Base-by-base conservation (phyloP, 257 asterid species). In the Asclepias syriaca region DNA sequence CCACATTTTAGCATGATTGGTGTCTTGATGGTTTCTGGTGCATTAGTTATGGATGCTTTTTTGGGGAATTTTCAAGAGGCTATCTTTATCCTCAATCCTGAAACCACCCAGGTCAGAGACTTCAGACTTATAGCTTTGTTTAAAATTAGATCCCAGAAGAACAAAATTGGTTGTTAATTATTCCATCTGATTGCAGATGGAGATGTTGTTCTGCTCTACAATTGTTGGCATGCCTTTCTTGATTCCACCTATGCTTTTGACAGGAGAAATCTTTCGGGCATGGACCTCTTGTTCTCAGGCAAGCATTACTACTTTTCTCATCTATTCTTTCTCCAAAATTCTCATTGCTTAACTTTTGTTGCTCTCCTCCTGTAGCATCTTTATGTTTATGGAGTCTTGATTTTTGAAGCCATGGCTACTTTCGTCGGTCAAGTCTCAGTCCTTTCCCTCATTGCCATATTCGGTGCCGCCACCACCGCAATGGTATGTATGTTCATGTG, bases 381-480 rank as follows among this genome's bases (percentile, higher is more conserved):
- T 43, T 94, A 91, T 68, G 98, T 94, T 39, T 94, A 94, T 48
- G 98, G 97, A 14, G 98, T 94, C 65, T 75, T 94, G 46, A 80
- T 94, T 15, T 91, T 91, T 48, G 98, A 94, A 84, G 97, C 98
- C 71, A 88, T 92, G 86, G 98, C 97, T 68, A 94, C 98, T 10
- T 94, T 85, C 50, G 75, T 91, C 2, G 97, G 98, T 11, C 97
- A 94, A 84, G 96, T 91, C 45, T 94, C 98, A 0, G 98, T 91
- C 50, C 96, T 94, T 53, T 91, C 98, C 75, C 97, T 94, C 70
- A 86, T 94, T 45, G 98, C 97, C 2, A 68, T 91, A 32, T 94
- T 94, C 43, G 98, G 98, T 8, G 98, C 98, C 0, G 98, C 98
- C 77, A 87, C 95, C 73, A 91, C 98, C 2, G 97, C 98, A 19